Percentiles rank a stretch among this genome's conserved stretches.
Evolutionary conservation across 179 eudicot genomes (phyloP).

Genomic region (Vitellaria paradoxa): DNA sequence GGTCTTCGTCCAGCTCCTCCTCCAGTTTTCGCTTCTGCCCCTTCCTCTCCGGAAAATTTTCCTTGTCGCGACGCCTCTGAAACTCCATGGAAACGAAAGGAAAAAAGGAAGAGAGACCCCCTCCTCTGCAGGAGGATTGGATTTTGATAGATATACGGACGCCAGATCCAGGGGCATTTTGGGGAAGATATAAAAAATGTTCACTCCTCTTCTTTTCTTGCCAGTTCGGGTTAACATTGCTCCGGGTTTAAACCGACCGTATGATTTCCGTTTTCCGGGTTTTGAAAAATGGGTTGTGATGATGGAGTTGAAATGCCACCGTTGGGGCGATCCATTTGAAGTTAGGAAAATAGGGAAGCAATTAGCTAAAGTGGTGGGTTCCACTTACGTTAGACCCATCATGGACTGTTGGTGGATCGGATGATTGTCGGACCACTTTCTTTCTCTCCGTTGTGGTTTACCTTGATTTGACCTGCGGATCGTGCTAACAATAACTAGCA

Average conservation of each 20-base stretch:
- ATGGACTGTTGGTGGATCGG: not conserved
- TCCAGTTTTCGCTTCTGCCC: conserved; percentile 59
- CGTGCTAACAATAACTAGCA: too few relatives aligned
- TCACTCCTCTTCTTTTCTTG: not conserved
- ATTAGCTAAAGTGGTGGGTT: not conserved
- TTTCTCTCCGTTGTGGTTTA: not conserved
- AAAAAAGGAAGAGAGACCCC: conserved; percentile 5
- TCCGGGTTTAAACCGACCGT: conserved; percentile 15
- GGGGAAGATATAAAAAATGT: not conserved
- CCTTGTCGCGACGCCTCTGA: conserved; percentile 35
- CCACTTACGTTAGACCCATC: not conserved
- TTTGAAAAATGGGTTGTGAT: not conserved
- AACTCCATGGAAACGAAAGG: conserved; percentile 34
- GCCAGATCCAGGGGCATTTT: conserved; percentile 22
- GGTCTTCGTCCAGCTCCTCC: conserved; percentile 24
- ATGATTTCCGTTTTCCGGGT: conserved; percentile 1
- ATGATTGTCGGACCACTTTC: not conserved
- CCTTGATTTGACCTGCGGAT: not conserved
- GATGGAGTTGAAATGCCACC: not conserved
- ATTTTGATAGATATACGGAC: conserved; percentile 3
- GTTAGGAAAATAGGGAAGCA: too few relatives aligned
- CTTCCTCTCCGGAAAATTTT: conserved; percentile 41
- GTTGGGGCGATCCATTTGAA: not conserved
- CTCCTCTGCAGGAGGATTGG: conserved; percentile 13
- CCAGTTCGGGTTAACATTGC: conserved; percentile 8